phyloP scores from a whole-genome alignment of 2,329 filamentous ascomycete genomes.

The Dactylellina sp. region DNA sequence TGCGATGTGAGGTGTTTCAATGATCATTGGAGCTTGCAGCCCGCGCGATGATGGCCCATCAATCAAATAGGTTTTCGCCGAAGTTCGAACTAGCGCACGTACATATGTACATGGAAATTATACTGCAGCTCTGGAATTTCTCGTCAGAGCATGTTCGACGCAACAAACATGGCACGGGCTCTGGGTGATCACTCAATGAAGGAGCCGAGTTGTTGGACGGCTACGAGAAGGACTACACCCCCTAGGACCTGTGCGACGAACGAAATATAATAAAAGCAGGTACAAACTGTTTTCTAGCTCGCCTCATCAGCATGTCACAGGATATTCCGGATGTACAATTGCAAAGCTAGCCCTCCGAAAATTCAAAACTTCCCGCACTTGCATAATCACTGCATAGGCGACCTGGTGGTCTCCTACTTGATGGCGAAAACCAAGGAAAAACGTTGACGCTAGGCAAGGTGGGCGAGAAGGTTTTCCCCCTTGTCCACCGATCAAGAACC shows the following conservation, averaged over 20 bases:
- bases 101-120: neutral
- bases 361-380: conserved; percentile 55
- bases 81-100: neutral
- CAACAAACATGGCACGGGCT: too few relatives aligned
- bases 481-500: too few relatives aligned
- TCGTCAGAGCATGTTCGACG: too few relatives aligned
- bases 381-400: conserved; percentile 54
- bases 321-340: conserved; percentile 28
- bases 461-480: conserved; percentile 34
- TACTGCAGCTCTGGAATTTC: too few relatives aligned
- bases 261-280: neutral
- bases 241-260: neutral
- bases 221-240: neutral
- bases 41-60: conserved; percentile 28
- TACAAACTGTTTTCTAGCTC: neutral
- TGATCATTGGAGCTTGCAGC: conserved; percentile 53
- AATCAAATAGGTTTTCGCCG: conserved; percentile 1
- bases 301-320: conserved; percentile 35
- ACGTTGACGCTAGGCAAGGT: conserved; percentile 29
- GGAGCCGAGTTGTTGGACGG: conserved; percentile 20
- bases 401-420: conserved; percentile 52
- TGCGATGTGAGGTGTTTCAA: conserved; percentile 56
- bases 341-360: conserved; percentile 13
- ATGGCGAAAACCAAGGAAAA: conserved; percentile 48
- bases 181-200: conserved; percentile 14